Conservation (phyloP, 768 basidiomycete genomes). For the Tylopilus subfusipes region DNA sequence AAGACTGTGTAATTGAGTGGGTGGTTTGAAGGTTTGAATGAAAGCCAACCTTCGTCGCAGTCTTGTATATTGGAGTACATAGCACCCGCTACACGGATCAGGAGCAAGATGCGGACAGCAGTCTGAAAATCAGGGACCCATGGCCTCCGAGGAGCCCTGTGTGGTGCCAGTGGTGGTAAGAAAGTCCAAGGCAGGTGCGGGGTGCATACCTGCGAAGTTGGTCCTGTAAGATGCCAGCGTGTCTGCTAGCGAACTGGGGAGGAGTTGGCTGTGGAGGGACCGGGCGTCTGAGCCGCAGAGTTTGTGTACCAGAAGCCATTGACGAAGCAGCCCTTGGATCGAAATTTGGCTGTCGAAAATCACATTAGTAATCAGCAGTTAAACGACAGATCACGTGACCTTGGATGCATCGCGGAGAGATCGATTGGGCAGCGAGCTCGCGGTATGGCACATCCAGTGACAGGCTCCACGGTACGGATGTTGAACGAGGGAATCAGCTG, state of each 20-base stretch:
- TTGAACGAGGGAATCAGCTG: not conserved
- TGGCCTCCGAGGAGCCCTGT: slow-evolving; percentile 68
- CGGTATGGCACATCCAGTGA: not conserved
- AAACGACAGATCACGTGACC: slow-evolving; percentile 14
- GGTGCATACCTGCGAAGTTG: slow-evolving; percentile 63
- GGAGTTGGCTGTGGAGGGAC: slow-evolving; percentile 22
- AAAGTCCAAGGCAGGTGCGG: slow-evolving; percentile 1
- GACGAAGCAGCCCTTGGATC: not conserved
- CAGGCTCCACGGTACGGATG: not conserved
- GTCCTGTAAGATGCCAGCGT: slow-evolving; percentile 75
- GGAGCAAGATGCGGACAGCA: slow-evolving; percentile 78
- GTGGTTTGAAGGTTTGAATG: not conserved
- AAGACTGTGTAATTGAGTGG: slow-evolving; percentile 57
- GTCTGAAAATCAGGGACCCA: slow-evolving; percentile 83
- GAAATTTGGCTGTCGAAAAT: not conserved
- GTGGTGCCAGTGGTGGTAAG: slow-evolving; percentile 6
- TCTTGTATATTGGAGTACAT: slow-evolving; percentile 97
- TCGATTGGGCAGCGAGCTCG: not conserved
- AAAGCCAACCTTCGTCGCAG: slow-evolving; percentile 85
- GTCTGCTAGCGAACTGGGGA: slow-evolving; percentile 37
- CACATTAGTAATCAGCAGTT: too few relatives aligned
- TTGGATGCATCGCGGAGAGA: not conserved
- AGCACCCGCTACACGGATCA: slow-evolving; percentile 76
- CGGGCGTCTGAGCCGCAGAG: slow-evolving; percentile 50
- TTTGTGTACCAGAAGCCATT: slow-evolving; percentile 47